phyloP scores from a whole-genome alignment of 2,329 filamentous ascomycete genomes.

The Trichoderma gracile region DNA sequence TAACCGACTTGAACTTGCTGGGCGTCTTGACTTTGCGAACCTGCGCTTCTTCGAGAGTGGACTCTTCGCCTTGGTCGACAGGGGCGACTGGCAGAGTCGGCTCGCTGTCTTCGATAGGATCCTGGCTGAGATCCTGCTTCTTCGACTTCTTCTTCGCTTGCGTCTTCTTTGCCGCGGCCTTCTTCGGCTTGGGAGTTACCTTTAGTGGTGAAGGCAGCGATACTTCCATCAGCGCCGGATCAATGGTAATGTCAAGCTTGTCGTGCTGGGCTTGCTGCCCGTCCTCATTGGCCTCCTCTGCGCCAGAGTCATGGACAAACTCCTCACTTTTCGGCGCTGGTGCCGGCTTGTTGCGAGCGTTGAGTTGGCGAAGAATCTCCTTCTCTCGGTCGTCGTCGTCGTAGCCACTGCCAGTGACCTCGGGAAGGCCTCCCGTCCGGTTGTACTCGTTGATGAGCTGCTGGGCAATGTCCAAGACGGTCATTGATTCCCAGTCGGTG shows the following conservation, averaged over 20 bases:
- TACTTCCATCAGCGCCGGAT: conserved; percentile 34
- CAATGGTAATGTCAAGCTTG: conserved; percentile 38
- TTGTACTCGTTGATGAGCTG: conserved; percentile 41
- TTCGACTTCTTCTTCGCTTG: conserved; percentile 32
- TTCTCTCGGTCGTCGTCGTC: conserved; percentile 39
- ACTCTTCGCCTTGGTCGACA: conserved; percentile 29
- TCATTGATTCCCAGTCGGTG: conserved; percentile 36
- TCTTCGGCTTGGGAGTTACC: conserved; percentile 34
- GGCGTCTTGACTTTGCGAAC: conserved; percentile 35
- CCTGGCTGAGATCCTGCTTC: conserved; percentile 33
- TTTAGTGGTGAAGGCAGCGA: conserved; percentile 31
- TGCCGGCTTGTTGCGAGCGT: conserved; percentile 16
- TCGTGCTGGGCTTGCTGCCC: neutral
- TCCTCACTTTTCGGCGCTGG: conserved; percentile 33
- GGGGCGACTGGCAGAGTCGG: conserved; percentile 22
- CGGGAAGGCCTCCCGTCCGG: conserved; percentile 39
- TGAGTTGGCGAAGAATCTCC: conserved; percentile 34
- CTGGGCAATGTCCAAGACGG: conserved; percentile 40
- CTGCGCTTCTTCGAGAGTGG: conserved; percentile 34
- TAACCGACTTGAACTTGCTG: conserved; percentile 34
- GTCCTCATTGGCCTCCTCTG: conserved; percentile 31
- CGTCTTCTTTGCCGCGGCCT: conserved; percentile 30
- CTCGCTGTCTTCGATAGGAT: conserved; percentile 38
- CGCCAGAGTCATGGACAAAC: conserved; percentile 37
- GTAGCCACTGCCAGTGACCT: conserved; percentile 36